Evolutionary conservation across 768 basidiomycete species (phyloP), one percentile per base, ranked within the genome.

Genomic region (Tylopilus sp.): DNA sequence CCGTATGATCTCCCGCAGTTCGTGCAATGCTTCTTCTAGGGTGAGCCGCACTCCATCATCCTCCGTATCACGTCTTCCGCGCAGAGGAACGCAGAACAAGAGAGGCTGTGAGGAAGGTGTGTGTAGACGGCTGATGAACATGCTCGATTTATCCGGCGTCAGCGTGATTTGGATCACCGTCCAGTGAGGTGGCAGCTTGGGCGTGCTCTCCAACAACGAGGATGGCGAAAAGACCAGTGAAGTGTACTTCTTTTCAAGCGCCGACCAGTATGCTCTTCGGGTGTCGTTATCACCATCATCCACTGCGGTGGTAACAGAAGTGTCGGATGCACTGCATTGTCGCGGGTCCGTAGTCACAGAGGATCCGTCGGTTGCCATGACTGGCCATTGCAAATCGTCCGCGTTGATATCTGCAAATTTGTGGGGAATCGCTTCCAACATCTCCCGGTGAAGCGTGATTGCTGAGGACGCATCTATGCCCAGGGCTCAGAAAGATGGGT

Each of bases 61-160:
- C 18, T 82, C 84, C 18, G 82, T 73, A 36, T 88, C 95, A 38
- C 93, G 74, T 42, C 90, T 77, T 11, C 88, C 88, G 55, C 91
- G 88, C 21, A 98, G 74, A 0, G 97, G 95, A 2, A 98, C 75
- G 54, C 89, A 91, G 68, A 98, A 93, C 12, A 98, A 75, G 22
- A 98, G 72, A 0, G 93, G 88, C 8, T 70, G 51, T 3, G 67
- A 69, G 15, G 69, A 67, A 1, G 74, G 75, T 2, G 79, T 75
- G 21, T 86, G 79, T 59, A 92, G 86, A 15, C 95, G 84, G 4
- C 89, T 84, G 40, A 97, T 70, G 56, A 98, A 86, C 64, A 98
- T 76, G 7, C 88, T 87, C 55, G 80, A 85, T 55, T 83, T 84
- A 61, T 97, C 92, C 2, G 88, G 82, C 0, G 91, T 86, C 49